phyloP scores from a whole-genome alignment of 768 basidiomycete genomes.

The Mrakia blollopis region DNA sequence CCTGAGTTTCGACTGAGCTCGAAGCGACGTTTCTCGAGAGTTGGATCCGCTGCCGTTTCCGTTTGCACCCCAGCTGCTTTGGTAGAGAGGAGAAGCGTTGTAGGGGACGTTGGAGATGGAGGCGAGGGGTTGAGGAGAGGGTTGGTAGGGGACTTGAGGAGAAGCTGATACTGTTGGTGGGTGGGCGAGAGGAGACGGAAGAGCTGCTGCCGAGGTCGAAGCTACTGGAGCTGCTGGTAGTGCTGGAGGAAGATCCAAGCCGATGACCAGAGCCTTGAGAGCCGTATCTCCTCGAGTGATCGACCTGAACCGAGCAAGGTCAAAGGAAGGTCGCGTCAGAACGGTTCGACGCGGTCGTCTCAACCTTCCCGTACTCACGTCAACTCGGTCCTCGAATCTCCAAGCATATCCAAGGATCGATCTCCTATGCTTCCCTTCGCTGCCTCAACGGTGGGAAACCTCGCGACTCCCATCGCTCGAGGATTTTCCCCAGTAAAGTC shows the following conservation, averaged over 20 bases:
- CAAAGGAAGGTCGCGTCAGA: not conserved
- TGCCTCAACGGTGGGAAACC: not conserved
- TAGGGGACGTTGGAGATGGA: not conserved
- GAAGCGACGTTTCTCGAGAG: not conserved
- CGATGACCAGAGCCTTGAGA: not conserved
- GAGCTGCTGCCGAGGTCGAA: not conserved
- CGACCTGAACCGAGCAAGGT: not conserved
- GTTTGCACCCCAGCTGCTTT: not conserved
- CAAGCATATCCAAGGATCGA: not conserved
- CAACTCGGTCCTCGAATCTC: not conserved
- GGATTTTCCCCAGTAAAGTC: not conserved
- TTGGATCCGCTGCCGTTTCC: not conserved
- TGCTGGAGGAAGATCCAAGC: not conserved
- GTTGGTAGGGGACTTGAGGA: not conserved
- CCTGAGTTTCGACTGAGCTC: not conserved
- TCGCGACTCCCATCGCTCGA: slow-evolving; percentile 4
- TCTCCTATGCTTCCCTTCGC: not conserved
- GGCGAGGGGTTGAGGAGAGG: not conserved
- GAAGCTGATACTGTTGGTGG: not conserved
- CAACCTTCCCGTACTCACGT: not conserved
- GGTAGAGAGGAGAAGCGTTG: not conserved
- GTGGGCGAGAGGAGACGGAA: not conserved
- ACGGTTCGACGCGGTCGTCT: not conserved
- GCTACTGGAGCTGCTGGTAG: not conserved
- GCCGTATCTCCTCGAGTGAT: not conserved